A percentile compares a stretch with the other conserved stretches of the same genome.
Evolutionary conservation across 192 early-diverging fungal species (phyloP).

Genomic region (Coemansia sp.): DNA sequence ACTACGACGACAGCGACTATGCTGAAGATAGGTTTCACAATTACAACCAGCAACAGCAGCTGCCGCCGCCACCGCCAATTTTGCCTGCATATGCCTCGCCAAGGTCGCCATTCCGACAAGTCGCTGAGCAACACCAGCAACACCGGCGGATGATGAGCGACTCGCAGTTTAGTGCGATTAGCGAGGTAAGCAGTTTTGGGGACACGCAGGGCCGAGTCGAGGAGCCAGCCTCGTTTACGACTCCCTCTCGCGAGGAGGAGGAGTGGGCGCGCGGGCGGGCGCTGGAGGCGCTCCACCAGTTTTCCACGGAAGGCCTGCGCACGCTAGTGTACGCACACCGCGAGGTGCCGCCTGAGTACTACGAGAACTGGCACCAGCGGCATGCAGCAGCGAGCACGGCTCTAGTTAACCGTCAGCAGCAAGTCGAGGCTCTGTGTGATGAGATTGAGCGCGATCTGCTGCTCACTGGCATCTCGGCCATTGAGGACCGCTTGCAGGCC

Average conservation of each 20-base stretch:
- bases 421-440: slow-evolving; percentile 65
- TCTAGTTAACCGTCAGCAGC: slow-evolving; percentile 59
- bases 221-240: slow-evolving; percentile 21
- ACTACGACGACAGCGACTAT: not conserved
- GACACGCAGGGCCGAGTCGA: slow-evolving; percentile 33
- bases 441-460: slow-evolving; percentile 68
- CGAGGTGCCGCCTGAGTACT: slow-evolving; percentile 59
- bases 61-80: not conserved
- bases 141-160: slow-evolving; percentile 41
- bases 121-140: not conserved
- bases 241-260: slow-evolving; percentile 54
- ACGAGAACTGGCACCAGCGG: slow-evolving; percentile 60
- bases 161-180: slow-evolving; percentile 33
- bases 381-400: slow-evolving; percentile 68
- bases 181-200: slow-evolving; percentile 39
- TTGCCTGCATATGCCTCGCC: not conserved
- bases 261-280: slow-evolving; percentile 59
- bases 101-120: slow-evolving; percentile 1
- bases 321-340: slow-evolving; percentile 77
- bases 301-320: slow-evolving; percentile 73
- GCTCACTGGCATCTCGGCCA: slow-evolving; percentile 80
- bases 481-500: slow-evolving; percentile 84
- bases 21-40: not conserved
- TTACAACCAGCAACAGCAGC: not conserved
- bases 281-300: slow-evolving; percentile 63